These are phyloP conservation scores for Solanum bukasovii DNA, from an alignment of 257 asterid species.

Conservation along the genomic window DNA sequence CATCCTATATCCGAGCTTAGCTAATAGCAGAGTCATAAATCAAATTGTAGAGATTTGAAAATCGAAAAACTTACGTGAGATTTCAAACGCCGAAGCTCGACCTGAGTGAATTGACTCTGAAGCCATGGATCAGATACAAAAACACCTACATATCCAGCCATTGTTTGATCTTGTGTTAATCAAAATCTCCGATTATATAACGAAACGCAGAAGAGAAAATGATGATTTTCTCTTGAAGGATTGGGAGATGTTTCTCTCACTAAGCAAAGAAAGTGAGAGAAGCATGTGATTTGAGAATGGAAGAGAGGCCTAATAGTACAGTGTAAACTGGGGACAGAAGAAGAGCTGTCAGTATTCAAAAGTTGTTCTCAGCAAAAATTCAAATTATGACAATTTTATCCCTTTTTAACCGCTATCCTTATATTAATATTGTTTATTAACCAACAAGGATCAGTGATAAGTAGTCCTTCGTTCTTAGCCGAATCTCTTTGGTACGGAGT, in stretches of 20 bases:
- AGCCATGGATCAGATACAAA: conserved; percentile 94
- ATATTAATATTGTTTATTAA: not conserved
- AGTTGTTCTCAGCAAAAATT: conserved; percentile 11
- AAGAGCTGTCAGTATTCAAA: conserved; percentile 54
- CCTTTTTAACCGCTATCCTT: conserved; percentile 16
- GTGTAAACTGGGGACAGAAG: conserved; percentile 36
- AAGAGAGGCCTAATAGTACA: conserved; percentile 21
- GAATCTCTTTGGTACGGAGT: no score
- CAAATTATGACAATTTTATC: conserved; percentile 33
- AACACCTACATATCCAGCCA: conserved; percentile 83
- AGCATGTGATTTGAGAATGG: conserved; percentile 7
- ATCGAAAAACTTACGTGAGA: conserved; percentile 44
- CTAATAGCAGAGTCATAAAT: not conserved
- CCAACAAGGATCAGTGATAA: not conserved
- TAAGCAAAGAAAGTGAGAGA: not conserved
- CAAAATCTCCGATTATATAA: not conserved
- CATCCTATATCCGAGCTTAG: not conserved
- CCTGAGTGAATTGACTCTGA: conserved; percentile 93
- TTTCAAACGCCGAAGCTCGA: conserved; percentile 79
- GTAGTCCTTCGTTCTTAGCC: no score
- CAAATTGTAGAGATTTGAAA: not conserved
- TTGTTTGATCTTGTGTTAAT: conserved; percentile 1
- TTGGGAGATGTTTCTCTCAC: not conserved
- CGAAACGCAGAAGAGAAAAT: not conserved
- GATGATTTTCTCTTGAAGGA: not conserved